Evolutionary conservation across 495 filamentous ascomycete species (phyloP).

Genomic region (Hyaloscypha bicolor): DNA sequence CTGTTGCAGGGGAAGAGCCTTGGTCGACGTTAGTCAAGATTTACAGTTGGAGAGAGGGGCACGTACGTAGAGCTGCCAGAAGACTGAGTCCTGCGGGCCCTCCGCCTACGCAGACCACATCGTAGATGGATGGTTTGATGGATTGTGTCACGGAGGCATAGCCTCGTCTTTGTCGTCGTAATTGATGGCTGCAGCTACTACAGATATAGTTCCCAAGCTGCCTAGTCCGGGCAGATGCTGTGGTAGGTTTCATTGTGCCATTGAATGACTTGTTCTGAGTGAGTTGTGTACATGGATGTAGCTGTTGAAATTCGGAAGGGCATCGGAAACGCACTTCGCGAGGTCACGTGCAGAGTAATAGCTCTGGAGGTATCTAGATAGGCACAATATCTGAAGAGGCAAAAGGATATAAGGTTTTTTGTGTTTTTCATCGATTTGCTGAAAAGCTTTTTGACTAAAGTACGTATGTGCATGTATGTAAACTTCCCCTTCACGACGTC

Average conservation of each 20-base stretch:
- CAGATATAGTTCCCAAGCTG: constrained; percentile 40
- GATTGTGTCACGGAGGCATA: constrained; percentile 37
- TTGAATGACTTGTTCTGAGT: neutral
- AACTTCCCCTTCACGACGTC: neutral
- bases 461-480: constrained; percentile 13
- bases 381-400: too few species aligned
- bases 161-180: constrained; percentile 36
- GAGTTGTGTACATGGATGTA: neutral
- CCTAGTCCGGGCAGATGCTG: neutral
- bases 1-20: constrained; percentile 72
- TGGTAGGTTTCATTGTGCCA: constrained; percentile 22
- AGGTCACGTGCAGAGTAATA: neutral
- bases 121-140: constrained; percentile 26
- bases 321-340: neutral
- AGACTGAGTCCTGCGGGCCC: constrained; percentile 94
- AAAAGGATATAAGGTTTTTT: too few species aligned
- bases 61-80: constrained; percentile 80
- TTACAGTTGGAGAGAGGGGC: constrained; percentile 1
- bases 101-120: constrained; percentile 86
- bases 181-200: constrained; percentile 45
- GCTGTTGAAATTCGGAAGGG: neutral
- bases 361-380: too few species aligned
- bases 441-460: neutral
- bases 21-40: constrained; percentile 9
- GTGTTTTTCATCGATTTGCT: neutral